Percentiles rank a stretch among this genome's conserved stretches.
These are phyloP conservation scores for Penicillium sp. DNA, from an alignment of 2,329 filamentous ascomycete species.

Conservation along the genomic window DNA sequence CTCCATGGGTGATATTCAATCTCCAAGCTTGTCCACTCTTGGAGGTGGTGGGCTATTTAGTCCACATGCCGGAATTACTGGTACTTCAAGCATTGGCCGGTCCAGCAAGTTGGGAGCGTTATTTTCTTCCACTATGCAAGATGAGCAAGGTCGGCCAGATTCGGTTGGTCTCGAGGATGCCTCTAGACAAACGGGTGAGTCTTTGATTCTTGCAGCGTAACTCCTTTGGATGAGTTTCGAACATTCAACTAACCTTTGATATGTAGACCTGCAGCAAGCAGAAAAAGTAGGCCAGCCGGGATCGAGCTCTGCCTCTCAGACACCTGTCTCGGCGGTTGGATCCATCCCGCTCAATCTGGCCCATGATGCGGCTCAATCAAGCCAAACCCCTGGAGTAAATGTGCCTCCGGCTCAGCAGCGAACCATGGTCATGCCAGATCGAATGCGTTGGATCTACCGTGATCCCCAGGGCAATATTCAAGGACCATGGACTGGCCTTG, in stretches of 20 bases:
- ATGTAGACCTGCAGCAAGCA: slow-evolving; percentile 21
- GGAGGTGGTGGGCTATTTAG: slow-evolving; percentile 57
- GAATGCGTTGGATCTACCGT: slow-evolving; percentile 97
- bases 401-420: slow-evolving; percentile 64
- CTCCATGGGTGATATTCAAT: slow-evolving; percentile 67
- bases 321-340: slow-evolving; percentile 34
- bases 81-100: slow-evolving; percentile 63
- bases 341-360: slow-evolving; percentile 29
- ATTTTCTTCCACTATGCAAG: slow-evolving; percentile 80
- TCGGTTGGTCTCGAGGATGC: slow-evolving; percentile 52
- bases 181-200: slow-evolving; percentile 44
- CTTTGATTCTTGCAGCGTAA: not conserved
- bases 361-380: slow-evolving; percentile 28
- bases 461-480: slow-evolving; percentile 90
- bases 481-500: slow-evolving; percentile 88
- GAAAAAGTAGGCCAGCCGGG: slow-evolving; percentile 31
- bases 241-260: not conserved
- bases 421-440: slow-evolving; percentile 97
- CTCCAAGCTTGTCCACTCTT: slow-evolving; percentile 37
- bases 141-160: slow-evolving; percentile 56
- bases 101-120: slow-evolving; percentile 79
- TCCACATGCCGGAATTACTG: slow-evolving; percentile 48
- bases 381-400: slow-evolving; percentile 48
- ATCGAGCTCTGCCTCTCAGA: slow-evolving; percentile 32
- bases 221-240: not conserved